Percentiles rank a stretch among this genome's conserved stretches.
Conservation (phyloP, 2,329 filamentous ascomycete genomes). For the Aquanectria penicillioides region DNA sequence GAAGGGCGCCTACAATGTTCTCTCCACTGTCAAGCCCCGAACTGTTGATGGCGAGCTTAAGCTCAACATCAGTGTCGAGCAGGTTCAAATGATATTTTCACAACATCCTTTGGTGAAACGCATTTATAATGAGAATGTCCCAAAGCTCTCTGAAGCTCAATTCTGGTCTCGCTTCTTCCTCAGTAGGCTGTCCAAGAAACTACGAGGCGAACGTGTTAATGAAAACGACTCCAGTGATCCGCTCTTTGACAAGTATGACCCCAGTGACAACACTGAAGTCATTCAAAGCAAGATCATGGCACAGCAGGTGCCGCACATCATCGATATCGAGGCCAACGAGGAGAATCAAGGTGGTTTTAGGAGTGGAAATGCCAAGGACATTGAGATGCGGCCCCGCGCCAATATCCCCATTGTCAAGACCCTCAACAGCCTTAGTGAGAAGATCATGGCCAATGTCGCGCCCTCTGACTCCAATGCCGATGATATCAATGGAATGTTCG, state of each 20-base stretch:
- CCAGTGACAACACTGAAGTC: constrained; percentile 70
- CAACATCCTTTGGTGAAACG: constrained; percentile 92
- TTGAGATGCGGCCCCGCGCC: constrained; percentile 84
- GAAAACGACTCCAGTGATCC: constrained; percentile 81
- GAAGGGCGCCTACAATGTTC: constrained; percentile 90
- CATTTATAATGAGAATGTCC: constrained; percentile 94
- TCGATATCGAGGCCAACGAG: constrained; percentile 94
- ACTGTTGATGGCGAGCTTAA: constrained; percentile 67
- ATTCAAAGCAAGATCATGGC: constrained; percentile 65
- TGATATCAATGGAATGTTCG: constrained; percentile 68
- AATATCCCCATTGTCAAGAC: constrained; percentile 91
- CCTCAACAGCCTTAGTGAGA: constrained; percentile 90
- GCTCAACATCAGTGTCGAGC: constrained; percentile 88
- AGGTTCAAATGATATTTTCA: constrained; percentile 90
- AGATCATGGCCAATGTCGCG: constrained; percentile 88
- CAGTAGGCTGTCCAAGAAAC: constrained; percentile 87
- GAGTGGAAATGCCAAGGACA: constrained; percentile 85
- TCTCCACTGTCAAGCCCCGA: constrained; percentile 84
- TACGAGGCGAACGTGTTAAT: constrained; percentile 87
- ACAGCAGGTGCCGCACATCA: constrained; percentile 83
- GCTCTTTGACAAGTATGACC: constrained; percentile 87
- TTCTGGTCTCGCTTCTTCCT: constrained; percentile 98
- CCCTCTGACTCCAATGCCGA: constrained; percentile 77
- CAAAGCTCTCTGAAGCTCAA: constrained; percentile 78
- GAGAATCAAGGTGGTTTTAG: constrained; percentile 88